Conservation (phyloP, 2,329 filamentous ascomycete species). For the Epichloe uncinata region DNA sequence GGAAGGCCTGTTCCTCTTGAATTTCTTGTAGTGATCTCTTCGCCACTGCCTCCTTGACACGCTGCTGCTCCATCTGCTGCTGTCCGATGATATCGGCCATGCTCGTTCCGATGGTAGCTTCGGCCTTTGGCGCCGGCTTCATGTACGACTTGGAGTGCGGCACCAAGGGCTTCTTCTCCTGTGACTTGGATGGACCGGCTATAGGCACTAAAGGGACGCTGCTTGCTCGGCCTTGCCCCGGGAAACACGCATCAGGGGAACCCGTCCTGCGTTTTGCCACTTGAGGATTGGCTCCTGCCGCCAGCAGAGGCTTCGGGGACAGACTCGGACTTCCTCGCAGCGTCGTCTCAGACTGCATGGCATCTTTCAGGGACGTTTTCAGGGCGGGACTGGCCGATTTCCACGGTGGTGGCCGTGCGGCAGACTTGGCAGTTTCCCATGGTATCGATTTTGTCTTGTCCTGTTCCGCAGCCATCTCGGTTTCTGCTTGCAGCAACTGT, state of each 20-base stretch:
- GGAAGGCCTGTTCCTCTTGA: constrained; percentile 91
- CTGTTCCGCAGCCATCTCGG: constrained; percentile 26
- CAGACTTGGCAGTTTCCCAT: constrained; percentile 29
- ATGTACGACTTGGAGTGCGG: constrained; percentile 51
- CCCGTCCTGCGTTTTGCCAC: constrained; percentile 35
- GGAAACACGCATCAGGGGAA: constrained; percentile 49
- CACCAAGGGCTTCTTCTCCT: constrained; percentile 28
- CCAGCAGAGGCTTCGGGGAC: constrained; percentile 28
- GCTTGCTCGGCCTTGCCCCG: constrained; percentile 37
- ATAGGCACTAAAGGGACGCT: constrained; percentile 18
- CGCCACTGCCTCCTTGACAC: constrained; percentile 68
- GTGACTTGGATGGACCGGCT: constrained; percentile 15
- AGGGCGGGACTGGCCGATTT: constrained; percentile 39
- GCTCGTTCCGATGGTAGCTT: constrained; percentile 54
- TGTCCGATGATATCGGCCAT: constrained; percentile 82
- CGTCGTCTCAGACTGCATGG: constrained; percentile 23
- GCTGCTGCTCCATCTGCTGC: constrained; percentile 72
- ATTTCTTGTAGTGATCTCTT: constrained; percentile 90
- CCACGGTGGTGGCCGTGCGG: constrained; percentile 48
- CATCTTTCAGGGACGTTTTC: constrained; percentile 37
- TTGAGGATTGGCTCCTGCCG: constrained; percentile 26
- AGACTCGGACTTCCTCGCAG: constrained; percentile 16
- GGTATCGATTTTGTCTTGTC: constrained; percentile 21
- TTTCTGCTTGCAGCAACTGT: constrained; percentile 49
- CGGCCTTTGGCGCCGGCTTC: constrained; percentile 42